A percentile compares a stretch with the other conserved stretches of the same genome.
Evolutionary conservation across 2,329 filamentous ascomycete genomes (phyloP).

Genomic region (Cylindrodendrum hubeiense): DNA sequence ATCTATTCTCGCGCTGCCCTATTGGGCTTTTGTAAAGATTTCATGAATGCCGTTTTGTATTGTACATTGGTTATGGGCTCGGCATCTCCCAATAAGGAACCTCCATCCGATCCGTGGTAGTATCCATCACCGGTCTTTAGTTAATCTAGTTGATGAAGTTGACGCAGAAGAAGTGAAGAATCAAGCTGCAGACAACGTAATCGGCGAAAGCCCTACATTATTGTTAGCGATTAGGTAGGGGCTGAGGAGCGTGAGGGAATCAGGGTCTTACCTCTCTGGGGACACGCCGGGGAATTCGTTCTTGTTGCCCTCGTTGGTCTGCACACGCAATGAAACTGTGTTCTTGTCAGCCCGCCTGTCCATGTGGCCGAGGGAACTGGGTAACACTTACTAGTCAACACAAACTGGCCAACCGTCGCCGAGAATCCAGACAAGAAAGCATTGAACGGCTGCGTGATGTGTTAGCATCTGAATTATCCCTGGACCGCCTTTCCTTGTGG

Average conservation of each 20-base stretch:
- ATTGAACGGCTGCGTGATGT: constrained; percentile 85
- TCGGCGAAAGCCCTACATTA: constrained; percentile 88
- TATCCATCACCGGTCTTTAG: neutral
- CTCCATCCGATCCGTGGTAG: constrained; percentile 10
- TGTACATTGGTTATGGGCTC: constrained; percentile 34
- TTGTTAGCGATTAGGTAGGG: constrained; percentile 29
- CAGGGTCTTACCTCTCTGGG: constrained; percentile 76
- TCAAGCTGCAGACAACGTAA: constrained; percentile 92
- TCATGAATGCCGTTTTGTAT: constrained; percentile 37
- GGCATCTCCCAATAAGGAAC: constrained; percentile 20
- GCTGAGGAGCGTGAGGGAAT: too few relatives aligned
- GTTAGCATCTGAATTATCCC: constrained; percentile 31
- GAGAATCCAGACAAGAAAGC: constrained; percentile 96
- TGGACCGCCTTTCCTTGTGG: too few relatives aligned
- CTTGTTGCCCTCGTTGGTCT: constrained; percentile 88
- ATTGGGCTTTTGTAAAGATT: constrained; percentile 37
- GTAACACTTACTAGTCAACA: constrained; percentile 83
- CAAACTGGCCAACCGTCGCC: constrained; percentile 96
- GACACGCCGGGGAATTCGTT: constrained; percentile 81
- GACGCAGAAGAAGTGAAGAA: constrained; percentile 98
- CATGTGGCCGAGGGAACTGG: neutral
- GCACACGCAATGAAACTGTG: constrained; percentile 83
- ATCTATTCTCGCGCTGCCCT: constrained; percentile 36
- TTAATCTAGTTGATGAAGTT: constrained; percentile 99
- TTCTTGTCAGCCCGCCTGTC: constrained; percentile 21